A percentile compares a stretch with the other conserved stretches of the same genome.
Conservation (phyloP, 495 filamentous ascomycete species). For the Glarea lozoyensis region DNA sequence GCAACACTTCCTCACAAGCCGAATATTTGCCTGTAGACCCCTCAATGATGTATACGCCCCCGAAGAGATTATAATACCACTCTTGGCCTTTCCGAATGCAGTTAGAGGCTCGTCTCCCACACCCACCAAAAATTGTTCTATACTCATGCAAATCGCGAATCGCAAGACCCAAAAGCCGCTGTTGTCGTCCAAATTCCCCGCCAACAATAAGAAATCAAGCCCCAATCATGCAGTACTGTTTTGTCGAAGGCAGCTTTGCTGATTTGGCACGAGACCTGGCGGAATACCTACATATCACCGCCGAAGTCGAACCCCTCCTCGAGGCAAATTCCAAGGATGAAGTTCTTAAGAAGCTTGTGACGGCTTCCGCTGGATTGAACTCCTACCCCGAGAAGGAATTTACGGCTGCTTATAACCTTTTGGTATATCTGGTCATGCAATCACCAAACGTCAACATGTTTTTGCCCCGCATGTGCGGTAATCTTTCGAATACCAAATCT, state of each 20-base stretch:
- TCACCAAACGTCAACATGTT: conserved; percentile 73
- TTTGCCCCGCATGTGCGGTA: conserved; percentile 76
- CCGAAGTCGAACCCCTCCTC: conserved; percentile 66
- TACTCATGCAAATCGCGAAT: too few relatives aligned
- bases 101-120: too few relatives aligned
- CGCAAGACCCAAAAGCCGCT: too few relatives aligned
- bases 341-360: conserved; percentile 78
- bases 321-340: conserved; percentile 72
- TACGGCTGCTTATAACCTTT: conserved; percentile 87
- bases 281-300: conserved; percentile 43
- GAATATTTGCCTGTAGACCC: too few relatives aligned
- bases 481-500: conserved; percentile 79
- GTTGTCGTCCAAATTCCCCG: neutral
- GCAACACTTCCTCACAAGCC: too few relatives aligned
- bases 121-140: too few relatives aligned
- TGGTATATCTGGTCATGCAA: conserved; percentile 84
- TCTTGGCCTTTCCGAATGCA: too few relatives aligned
- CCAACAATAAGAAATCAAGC: neutral
- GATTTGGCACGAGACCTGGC: conserved; percentile 81
- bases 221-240: conserved; percentile 22
- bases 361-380: conserved; percentile 62
- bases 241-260: conserved; percentile 85
- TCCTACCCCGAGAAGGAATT: conserved; percentile 91
- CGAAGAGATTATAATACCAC: too few relatives aligned
- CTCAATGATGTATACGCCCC: too few relatives aligned